Base-by-base conservation (phyloP, 2,329 filamentous ascomycete genomes). In the Aspergillus udagawae region DNA sequence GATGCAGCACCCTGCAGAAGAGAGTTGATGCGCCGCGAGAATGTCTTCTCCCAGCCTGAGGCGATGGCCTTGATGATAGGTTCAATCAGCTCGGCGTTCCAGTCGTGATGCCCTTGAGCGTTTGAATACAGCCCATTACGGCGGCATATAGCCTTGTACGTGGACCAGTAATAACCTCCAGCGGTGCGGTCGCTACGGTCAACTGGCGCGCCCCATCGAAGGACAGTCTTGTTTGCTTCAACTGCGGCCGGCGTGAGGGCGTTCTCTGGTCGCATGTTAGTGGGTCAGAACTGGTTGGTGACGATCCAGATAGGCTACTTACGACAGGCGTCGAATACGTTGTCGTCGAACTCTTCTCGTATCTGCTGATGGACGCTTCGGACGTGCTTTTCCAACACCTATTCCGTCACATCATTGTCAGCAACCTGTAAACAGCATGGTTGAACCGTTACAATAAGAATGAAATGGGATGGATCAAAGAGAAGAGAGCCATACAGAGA, bases 81-180 rank as follows among this genome's bases (percentile, higher is more conserved):
- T 12, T 45, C 20, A 12, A 45, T 45, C 42, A 45, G 20, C 4
- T 45, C 42, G 42, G 42, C 42, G 42, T 45, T 45, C 42, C 42
- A 45, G 42, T 45, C 42, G 12, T 45, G 42, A 25, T 9, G 42
- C 21, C 42, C 42, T 23, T 21, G n/a, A 45, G 42, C 21, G 42
- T 45, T 45, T 17, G 42, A 20, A 45, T 45, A 84, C 2, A 76
- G 74, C 4, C 82, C 84, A 54, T 78, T 63, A 48, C 83, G 76
- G 44, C 80, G 73, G 52, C 80, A 80, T 2, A 81, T 77, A 9
- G 84, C 85, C 67, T 80, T 83, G 62, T 86, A 87, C 0, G 84
- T 85, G 2, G 70, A 27, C 71, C 74, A 86, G 35, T 67, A 62
- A 12, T 83, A 67, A 1, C 82, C 83, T 10, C 82, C 82, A 32